Evolutionary conservation across 2,329 filamentous ascomycete genomes (phyloP).

Genomic region (Talaromyces atroroseus): DNA sequence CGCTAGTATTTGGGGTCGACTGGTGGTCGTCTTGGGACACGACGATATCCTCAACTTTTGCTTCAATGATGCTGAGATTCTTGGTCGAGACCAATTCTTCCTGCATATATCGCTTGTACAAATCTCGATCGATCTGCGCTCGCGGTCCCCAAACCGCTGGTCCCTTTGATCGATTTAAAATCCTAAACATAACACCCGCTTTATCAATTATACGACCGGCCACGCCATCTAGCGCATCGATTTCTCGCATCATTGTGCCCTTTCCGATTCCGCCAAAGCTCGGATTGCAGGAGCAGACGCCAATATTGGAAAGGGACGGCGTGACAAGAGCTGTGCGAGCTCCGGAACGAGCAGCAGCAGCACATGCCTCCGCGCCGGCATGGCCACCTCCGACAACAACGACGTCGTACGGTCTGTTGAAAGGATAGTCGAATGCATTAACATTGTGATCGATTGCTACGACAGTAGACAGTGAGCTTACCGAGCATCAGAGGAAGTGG

Average conservation of each 20-base stretch:
- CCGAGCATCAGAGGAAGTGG: conserved; percentile 36
- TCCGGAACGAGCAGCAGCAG: conserved; percentile 81
- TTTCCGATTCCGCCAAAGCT: conserved; percentile 99
- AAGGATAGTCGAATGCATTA: not conserved
- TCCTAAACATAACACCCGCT: conserved; percentile 86
- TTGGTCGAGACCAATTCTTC: conserved; percentile 74
- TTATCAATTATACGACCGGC: conserved; percentile 87
- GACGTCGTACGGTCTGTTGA: conserved; percentile 70
- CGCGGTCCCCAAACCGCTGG: conserved; percentile 95
- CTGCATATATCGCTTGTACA: conserved; percentile 88
- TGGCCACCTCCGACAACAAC: conserved; percentile 94
- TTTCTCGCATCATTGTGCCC: conserved; percentile 89
- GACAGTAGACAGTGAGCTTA: conserved; percentile 19
- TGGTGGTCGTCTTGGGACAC: conserved; percentile 52
- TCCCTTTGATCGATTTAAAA: conserved; percentile 83
- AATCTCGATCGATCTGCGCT: conserved; percentile 84
- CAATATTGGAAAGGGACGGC: conserved; percentile 79
- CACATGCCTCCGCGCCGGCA: conserved; percentile 88
- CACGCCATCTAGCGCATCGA: conserved; percentile 89
- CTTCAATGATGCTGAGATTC: conserved; percentile 74
- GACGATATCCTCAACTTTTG: conserved; percentile 89
- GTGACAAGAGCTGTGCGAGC: conserved; percentile 87
- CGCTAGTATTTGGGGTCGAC: conserved; percentile 49
- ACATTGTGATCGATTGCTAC: not conserved
- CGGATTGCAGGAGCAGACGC: conserved; percentile 93